A percentile compares a stretch with the other conserved stretches of the same genome.
Conservation (phyloP, 441 rosid genomes). For the Corymbia citriodora region DNA sequence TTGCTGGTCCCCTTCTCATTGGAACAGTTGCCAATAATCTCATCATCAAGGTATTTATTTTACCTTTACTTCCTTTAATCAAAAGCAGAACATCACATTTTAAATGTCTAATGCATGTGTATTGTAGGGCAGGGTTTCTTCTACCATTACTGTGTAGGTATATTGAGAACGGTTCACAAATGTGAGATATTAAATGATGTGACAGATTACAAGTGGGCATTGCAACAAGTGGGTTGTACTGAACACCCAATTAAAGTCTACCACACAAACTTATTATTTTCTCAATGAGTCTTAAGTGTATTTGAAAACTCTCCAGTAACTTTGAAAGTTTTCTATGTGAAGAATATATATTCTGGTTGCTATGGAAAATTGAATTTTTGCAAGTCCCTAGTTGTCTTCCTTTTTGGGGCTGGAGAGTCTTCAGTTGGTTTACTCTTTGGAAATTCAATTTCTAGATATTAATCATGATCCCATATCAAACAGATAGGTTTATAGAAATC, state of each 20-base stretch:
- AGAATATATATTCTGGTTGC: background rate
- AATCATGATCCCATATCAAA: background rate
- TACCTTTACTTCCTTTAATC: background rate
- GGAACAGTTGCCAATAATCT: constrained; percentile 88
- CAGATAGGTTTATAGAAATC: background rate
- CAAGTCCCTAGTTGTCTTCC: background rate
- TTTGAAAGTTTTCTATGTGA: background rate
- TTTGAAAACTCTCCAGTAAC: background rate
- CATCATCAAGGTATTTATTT: constrained; percentile 60
- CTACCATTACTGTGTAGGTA: background rate
- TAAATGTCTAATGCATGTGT: background rate
- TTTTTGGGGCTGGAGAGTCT: background rate
- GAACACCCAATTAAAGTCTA: background rate
- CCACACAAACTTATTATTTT: background rate
- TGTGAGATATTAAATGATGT: background rate
- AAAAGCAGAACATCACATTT: background rate
- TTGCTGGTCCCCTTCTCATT: constrained; percentile 95
- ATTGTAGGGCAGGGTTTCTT: background rate
- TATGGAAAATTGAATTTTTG: background rate
- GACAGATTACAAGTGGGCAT: background rate
- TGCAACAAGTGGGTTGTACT: background rate
- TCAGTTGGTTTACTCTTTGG: background rate
- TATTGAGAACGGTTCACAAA: background rate
- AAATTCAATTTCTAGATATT: background rate
- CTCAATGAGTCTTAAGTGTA: background rate